A percentile compares a stretch with the other conserved stretches of the same genome.
Evolutionary conservation across 2,329 filamentous ascomycete species (phyloP).

Genomic region (Xylariaceae sp.): DNA sequence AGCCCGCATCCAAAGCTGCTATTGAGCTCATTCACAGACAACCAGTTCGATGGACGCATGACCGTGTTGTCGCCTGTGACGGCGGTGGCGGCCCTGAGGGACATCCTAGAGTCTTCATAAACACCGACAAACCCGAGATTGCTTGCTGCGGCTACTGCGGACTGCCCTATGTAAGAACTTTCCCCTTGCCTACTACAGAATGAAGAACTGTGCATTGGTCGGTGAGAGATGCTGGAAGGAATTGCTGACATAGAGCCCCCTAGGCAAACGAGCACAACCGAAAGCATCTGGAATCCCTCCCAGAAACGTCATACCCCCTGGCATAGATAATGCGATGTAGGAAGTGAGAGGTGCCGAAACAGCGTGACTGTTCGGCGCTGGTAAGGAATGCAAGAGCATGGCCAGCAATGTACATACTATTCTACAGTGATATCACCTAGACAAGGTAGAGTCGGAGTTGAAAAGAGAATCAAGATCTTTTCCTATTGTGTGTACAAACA

Average conservation of each 20-base stretch:
- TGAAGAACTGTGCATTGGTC: neutral
- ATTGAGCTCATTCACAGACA: constrained; percentile 97
- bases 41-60: constrained; percentile 87
- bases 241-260: constrained; percentile 9
- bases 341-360: constrained; percentile 6
- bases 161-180: constrained; percentile 74
- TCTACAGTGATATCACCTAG: constrained; percentile 21
- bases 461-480: constrained; percentile 6
- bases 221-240: neutral
- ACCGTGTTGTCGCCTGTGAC: constrained; percentile 80
- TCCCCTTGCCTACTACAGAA: neutral
- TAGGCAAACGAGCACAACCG: constrained; percentile 90
- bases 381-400: constrained; percentile 9
- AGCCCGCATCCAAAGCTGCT: constrained; percentile 87
- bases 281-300: constrained; percentile 77
- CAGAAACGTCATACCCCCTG: constrained; percentile 78
- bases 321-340: constrained; percentile 35
- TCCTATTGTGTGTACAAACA: neutral
- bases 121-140: constrained; percentile 95
- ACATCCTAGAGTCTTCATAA: constrained; percentile 95
- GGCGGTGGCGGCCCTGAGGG: constrained; percentile 87
- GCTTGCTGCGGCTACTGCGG: constrained; percentile 89
- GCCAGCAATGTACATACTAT: constrained; percentile 29
- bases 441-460: constrained; percentile 7
- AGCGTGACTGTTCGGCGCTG: constrained; percentile 9